Evolutionary conservation across 768 basidiomycete genomes (phyloP), one percentile per base, ranked within the genome.

Genomic region (Auricularia heimuer): DNA sequence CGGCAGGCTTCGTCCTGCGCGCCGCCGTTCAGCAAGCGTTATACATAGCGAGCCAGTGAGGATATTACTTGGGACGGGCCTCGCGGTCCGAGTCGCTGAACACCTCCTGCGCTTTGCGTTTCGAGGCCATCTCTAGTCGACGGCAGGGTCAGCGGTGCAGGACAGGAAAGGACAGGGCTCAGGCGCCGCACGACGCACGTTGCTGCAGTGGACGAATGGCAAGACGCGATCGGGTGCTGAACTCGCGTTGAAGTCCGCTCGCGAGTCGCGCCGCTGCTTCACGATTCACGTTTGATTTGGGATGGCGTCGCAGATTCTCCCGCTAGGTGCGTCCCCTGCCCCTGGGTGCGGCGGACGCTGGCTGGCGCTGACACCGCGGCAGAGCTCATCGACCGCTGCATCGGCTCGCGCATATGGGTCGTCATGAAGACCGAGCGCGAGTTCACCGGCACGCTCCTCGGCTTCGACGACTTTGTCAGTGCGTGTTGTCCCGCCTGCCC

Each of bases 401-500:
- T 98, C 74, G 96, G 96, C 65, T 96, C 94, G 39, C 85, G 86
- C 61, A 95, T 98, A 73, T 97, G 94, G 92, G 96, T 98, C 71
- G 86, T 98, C 74, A 98, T 97, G 93, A 98, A 98, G 79, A 88
- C 83, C 70, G 94, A 99, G 67, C 88, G 94, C 58, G 96, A 99
- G 78, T 99, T 98, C 77, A 92, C 90, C 29, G 96, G 96, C 11
- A 97, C 87, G 2, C 80, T 99, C 51, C 82, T 96, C 39, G 96
- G 96, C 2, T 99, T 99, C 71, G 96, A 99, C 74, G 96, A 99
- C 77, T 99, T 96, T 75, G 96, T 99, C 76, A 99, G 96, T 98
- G 75, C 83, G 96, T 95, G 18, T 3, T 34, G 7, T 42, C 34
- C 47, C 29, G 16, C 12, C 24, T 33, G 63, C 44, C 54, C 42